Evolutionary conservation across 495 filamentous ascomycete species (phyloP), one percentile per base, ranked within the genome.

Genomic region (Aspergillus panamensis): DNA sequence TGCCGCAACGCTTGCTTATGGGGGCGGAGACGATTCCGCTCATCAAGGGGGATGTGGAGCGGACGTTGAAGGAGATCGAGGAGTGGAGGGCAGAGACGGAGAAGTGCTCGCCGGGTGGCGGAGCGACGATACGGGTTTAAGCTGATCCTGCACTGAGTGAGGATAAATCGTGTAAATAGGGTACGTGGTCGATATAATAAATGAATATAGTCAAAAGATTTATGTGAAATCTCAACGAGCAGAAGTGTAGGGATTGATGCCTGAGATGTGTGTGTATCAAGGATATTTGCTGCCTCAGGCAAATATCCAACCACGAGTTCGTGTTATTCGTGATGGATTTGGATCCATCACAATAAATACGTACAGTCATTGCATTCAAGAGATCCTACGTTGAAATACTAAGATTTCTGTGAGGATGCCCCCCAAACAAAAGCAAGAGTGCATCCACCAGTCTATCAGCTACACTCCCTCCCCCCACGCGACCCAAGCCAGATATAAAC

Each of bases 1-100:
- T 69, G 32, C 66, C 69, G 5, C 52, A 14, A 8, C 55, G 61
- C n/a, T 40, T 71, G 40, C 45, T 69, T 2, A 58, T 69, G 49
- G 64, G 64, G 0, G 53, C 51, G 1, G 69, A 69, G 31, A 59
- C 65, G 1, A 61, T 67, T 25, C 61, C 51, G 0, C 51, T 60
- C 17, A 55, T 63, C 9, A 57, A 61, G 52, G 35, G 33, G 7
- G 64, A 64, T 45, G 49, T 67, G 16, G 42, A 67, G n/a, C 49
- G 47, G 19, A 60, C 50, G 1, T 30, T 63, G 50, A 37, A 61
- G 25, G 67, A 69, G 31, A 56, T 69, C 2, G 60, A 65, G 39
- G 45, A 17, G 3, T 71, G 64, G 64, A 54, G 59, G 45, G 48
- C 37, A 0, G 59, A 67, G 59, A 66, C 59, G 29, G 32, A 51